Conservation (phyloP, 2,329 filamentous ascomycete genomes). For the Trichoderma arundinaceum region DNA sequence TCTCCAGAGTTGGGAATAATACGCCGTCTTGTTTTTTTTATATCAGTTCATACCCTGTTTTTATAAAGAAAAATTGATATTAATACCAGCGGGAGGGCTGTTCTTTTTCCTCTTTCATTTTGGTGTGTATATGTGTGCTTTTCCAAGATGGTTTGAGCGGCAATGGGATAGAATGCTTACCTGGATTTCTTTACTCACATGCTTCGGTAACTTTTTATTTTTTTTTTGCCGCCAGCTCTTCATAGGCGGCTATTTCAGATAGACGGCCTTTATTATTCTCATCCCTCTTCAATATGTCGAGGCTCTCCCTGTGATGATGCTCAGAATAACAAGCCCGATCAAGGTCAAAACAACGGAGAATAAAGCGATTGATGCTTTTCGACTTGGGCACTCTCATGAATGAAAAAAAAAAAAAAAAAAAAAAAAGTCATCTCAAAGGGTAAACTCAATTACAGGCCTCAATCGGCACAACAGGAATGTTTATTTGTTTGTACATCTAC, state of each 20-base stretch:
- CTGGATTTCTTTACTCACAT: no score
- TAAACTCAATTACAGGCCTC: constrained; percentile 5
- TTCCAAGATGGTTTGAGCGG: no score
- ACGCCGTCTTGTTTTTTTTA: neutral
- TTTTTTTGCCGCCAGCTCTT: no score
- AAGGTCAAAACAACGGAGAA: no score
- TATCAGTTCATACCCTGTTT: constrained; percentile 14
- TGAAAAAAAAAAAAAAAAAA: neutral
- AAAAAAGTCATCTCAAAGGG: no score
- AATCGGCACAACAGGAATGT: constrained; percentile 20
- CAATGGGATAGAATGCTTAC: no score
- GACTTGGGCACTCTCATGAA: neutral
- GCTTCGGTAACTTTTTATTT: no score
- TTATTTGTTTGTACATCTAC: constrained; percentile 30
- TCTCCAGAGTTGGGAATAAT: constrained; percentile 3
- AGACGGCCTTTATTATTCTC: no score
- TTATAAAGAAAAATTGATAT: neutral
- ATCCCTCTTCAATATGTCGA: no score
- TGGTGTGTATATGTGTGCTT: neutral
- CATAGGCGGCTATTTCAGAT: no score
- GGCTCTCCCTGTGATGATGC: no score
- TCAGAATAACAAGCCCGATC: no score
- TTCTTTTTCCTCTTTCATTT: neutral
- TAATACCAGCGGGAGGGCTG: neutral
- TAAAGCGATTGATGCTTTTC: neutral